Evolutionary conservation across 768 basidiomycete species (phyloP), one percentile per base, ranked within the genome.

Genomic region (Amanita rubescens): DNA sequence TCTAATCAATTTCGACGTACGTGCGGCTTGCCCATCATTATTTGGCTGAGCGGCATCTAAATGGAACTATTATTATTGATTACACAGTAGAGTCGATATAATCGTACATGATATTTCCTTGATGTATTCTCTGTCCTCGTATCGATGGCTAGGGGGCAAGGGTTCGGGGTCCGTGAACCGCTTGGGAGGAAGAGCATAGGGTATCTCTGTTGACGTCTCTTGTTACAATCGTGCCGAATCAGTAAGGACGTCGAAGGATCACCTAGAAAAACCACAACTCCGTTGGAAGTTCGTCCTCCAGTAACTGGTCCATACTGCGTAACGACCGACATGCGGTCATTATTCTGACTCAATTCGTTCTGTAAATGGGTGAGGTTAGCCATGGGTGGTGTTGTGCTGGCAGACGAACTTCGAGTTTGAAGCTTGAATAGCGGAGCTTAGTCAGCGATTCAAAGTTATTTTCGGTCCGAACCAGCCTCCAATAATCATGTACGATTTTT

Each of bases 191-290:
- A 85, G 64, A 2, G 82, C 87, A 62, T 85, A 90, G 4, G 87
- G 85, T 49, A 90, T 70, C 69, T 90, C 86, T 90, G 9, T 49
- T 27, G 24, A 2, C 12, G 32, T 7, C 32, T 14, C 30, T n/a
- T 22, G 46, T 30, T 19, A 30, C 5, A 12, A 17, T n/a, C 5
- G 46, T 12, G 17, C 14, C 48, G 32, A 30, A 32, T n/a, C n/a
- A n/a, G n/a, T 39, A 49, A 51, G 53, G 14, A 12, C 27, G 12
- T 41, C 50, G 41, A 45, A 5, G n/a, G 10, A 19, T 70, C 59
- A 84, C 86, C 85, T 35, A 88, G 69, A 63, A 86, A 88, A n/a
- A 79, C 77, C 5, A 74, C 79, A 39, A 82, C 71, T 1, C 83
- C 82, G 58, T 84, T 87, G 25, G 60, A 66, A 3, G 84, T 78